A percentile compares a stretch with the other conserved stretches of the same genome.
Evolutionary conservation across 768 basidiomycete species (phyloP).

Genomic region (Termitomyces bulborhizus): DNA sequence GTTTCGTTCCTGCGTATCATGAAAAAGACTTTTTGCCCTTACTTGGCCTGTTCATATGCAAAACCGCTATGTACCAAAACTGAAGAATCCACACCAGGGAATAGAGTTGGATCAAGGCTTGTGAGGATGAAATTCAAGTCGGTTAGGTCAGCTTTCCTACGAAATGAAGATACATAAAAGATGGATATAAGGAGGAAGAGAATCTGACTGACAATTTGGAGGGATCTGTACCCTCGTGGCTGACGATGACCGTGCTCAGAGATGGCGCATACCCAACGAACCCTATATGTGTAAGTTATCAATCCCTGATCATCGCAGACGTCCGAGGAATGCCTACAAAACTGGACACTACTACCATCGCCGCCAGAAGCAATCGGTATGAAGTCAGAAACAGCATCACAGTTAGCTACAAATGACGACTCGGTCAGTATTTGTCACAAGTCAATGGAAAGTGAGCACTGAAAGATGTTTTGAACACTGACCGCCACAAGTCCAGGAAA

Average conservation of each 20-base stretch:
- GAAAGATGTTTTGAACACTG: neutral
- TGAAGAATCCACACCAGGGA: constrained; percentile 18
- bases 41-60: constrained; percentile 12
- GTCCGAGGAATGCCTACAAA: constrained; percentile 21
- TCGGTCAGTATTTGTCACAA: neutral
- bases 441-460: neutral
- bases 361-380: constrained; percentile 44
- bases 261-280: constrained; percentile 24
- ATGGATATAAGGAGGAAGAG: neutral
- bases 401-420: constrained; percentile 28
- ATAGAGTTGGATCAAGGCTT: constrained; percentile 15
- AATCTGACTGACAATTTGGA: constrained; percentile 24
- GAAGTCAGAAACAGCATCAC: constrained; percentile 40
- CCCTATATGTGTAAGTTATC: constrained; percentile 4
- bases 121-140: constrained; percentile 15
- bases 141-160: constrained; percentile 22
- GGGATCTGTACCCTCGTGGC: constrained; percentile 37
- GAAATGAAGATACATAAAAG: neutral
- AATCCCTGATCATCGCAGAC: neutral
- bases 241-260: constrained; percentile 31
- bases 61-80: constrained; percentile 22
- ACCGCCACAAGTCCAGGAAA: constrained; percentile 42
- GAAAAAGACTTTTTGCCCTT: neutral
- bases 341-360: constrained; percentile 34
- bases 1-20: neutral